Base-by-base conservation (phyloP, 179 eudicot genomes). In the Sideroxylon spinosum region DNA sequence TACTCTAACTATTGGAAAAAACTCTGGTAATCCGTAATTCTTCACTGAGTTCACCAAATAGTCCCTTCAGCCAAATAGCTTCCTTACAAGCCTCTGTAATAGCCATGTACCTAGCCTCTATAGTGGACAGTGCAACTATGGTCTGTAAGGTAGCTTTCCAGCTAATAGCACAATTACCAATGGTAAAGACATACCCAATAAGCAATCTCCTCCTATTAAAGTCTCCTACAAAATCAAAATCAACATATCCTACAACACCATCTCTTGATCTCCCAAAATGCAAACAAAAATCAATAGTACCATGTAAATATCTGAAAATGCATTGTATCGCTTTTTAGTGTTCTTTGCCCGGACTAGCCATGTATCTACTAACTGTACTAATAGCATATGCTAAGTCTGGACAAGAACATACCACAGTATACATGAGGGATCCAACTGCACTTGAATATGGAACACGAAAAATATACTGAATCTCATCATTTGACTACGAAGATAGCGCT, bases 331-430 rank as follows among this genome's bases (percentile, higher is more conserved):
- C 44, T 4, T 25, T 3, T 46, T 19, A 23, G 12, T 65, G 69
- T 13, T 28, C 19, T 37, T 29, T 53, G 0, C 74, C 65, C 0
- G n/a, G 53, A 26, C 20, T 53, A 0, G 62, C 53, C 55, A 77
- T 55, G 49, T 50, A 77, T 32, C 63, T 77, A 11, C 67, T 77
- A 10, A 68, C 66, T 0, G 29, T 29, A 55, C 67, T 67, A 10
- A 55, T 67, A 7, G 19, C 80, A 6, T 68, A 44, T 17, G 74
- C 12, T 0, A 67, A 11, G 56, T 68, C 53, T 10, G 49, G 81
- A 10, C 61, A 10, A 32, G 70, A 59, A 23, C 70, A 78, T 2
- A 59, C 37, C 56, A 78, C 59, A 25, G 63, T 23, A 59, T 59
- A 59, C 63, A 59, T 59, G 22, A 59, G 5, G 16, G 9, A 16